Percentiles rank a stretch among this genome's conserved stretches.
Conservation (phyloP, 441 rosid genomes). For the Eutrema salsugineum region DNA sequence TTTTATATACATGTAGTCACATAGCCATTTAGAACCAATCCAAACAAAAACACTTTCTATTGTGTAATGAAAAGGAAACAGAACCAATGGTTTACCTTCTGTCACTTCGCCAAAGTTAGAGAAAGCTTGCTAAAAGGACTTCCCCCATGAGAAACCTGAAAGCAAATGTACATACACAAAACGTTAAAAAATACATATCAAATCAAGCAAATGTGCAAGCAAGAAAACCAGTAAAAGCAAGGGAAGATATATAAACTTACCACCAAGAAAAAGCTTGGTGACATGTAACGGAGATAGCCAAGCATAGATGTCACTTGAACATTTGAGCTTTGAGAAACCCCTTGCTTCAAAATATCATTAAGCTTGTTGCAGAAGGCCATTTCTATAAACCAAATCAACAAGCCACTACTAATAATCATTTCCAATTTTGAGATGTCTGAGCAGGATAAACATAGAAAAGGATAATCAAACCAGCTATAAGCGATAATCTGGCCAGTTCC, state of each 20-base stretch:
- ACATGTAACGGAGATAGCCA: slow-evolving; percentile 30
- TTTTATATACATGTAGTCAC: not conserved
- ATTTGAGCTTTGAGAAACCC: slow-evolving; percentile 22
- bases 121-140: slow-evolving; percentile 27
- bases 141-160: slow-evolving; percentile 35
- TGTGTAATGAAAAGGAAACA: not conserved
- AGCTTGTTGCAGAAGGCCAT: slow-evolving; percentile 30
- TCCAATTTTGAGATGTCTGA: not conserved
- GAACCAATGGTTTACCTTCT: slow-evolving; percentile 22
- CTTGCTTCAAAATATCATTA: slow-evolving; percentile 20
- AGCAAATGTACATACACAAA: not conserved
- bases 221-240: not conserved
- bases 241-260: not conserved
- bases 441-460: not conserved
- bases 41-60: not conserved
- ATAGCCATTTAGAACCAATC: not conserved
- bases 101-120: slow-evolving; percentile 29
- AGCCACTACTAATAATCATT: not conserved
- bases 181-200: not conserved
- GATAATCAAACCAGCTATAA: not conserved
- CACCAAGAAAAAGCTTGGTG: slow-evolving; percentile 31
- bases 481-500: too few relatives aligned
- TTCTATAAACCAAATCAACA: not conserved
- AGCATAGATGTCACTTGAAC: slow-evolving; percentile 30
- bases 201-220: not conserved